Base-by-base conservation (phyloP, 2,329 filamentous ascomycete species). In the Alternaria ethzedia region DNA sequence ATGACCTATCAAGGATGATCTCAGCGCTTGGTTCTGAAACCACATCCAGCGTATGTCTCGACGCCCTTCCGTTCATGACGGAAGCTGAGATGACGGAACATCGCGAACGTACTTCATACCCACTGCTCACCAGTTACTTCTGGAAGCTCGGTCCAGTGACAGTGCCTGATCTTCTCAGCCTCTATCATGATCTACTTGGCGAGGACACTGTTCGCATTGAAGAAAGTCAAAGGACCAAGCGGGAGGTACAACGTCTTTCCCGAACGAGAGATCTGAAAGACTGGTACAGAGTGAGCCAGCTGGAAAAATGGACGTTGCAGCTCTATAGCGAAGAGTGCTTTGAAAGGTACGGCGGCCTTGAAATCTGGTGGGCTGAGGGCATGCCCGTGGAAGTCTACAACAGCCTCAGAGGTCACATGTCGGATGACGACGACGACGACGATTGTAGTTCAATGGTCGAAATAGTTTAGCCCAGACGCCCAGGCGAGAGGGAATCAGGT, bases 281-380 rank as follows among this genome's bases (percentile, higher is more conserved):
- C 3, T 73, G 66, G 68, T 49, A 49, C 1, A 30, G 49, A 6
- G 11, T 73, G 46, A 66, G 60, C 9, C 45, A n/a, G 3, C 69
- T 74, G 60, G 65, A 77, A 1, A 66, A 45, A 26, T 77, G 75
- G 73, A 65, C 70, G 23, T n/a, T 78, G 57, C 62, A 70, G 41
- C 51, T 77, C 63, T 77, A 78, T 46, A 68, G 64, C 2, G 74
- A 75, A 6, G 75, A 76, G 61, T 75, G 71, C 21, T 67, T 77
- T 46, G 71, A 75, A 61, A 13, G 28, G 32, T 77, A 66, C 68
- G 75, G 75, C 2, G 63, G 68, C 11, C 43, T 78, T 45, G 68
- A 74, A 43, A 54, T 77, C 13, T 77, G 74, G 72, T 57, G 59
- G 57, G 52, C 58, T 13, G 63, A 70, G n/a, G 61, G 59, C 7